These are phyloP conservation scores for Ascobolus immersus DNA, from an alignment of 495 filamentous ascomycete genomes.

Conservation along the genomic window DNA sequence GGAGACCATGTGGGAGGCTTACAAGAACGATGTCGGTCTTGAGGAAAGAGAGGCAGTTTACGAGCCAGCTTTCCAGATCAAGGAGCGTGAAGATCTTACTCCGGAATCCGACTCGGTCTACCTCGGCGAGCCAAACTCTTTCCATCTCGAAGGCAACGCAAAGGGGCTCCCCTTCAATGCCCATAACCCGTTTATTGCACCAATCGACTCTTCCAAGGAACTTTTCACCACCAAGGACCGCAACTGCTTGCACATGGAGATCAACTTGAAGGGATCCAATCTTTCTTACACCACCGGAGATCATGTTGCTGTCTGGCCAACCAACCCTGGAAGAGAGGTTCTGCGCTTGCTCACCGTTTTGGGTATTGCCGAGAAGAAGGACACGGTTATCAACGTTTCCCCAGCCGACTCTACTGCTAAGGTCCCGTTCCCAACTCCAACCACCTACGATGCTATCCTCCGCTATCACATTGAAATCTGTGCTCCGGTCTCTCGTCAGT, in stretches of 20 bases:
- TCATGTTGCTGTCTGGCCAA: slow-evolving; percentile 93
- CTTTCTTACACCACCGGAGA: slow-evolving; percentile 87
- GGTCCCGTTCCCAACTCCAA: slow-evolving; percentile 90
- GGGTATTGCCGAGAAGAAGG: slow-evolving; percentile 45
- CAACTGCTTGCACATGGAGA: slow-evolving; percentile 93
- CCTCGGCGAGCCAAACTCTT: slow-evolving; percentile 86
- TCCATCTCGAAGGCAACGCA: slow-evolving; percentile 60
- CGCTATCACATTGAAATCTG: slow-evolving; percentile 97
- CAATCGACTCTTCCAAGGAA: slow-evolving; percentile 72
- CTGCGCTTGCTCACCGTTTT: slow-evolving; percentile 67
- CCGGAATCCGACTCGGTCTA: slow-evolving; percentile 70
- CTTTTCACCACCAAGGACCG: slow-evolving; percentile 75
- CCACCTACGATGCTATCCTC: slow-evolving; percentile 78
- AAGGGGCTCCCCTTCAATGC: slow-evolving; percentile 90
- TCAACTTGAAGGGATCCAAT: slow-evolving; percentile 67
- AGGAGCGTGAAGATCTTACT: slow-evolving; percentile 46
- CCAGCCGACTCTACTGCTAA: slow-evolving; percentile 86
- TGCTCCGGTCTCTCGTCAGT: slow-evolving; percentile 87
- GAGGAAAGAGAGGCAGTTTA: slow-evolving; percentile 93
- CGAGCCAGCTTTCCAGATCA: slow-evolving; percentile 70
- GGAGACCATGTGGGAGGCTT: slow-evolving; percentile 87
- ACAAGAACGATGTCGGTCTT: slow-evolving; percentile 56
- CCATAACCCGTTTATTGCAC: slow-evolving; percentile 91
- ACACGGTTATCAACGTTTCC: slow-evolving; percentile 72
- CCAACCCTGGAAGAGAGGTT: slow-evolving; percentile 78